A percentile compares a stretch with the other conserved stretches of the same genome.
phyloP scores from a whole-genome alignment of 192 early-diverging fungal genomes.

The Entomortierella lignicola region DNA sequence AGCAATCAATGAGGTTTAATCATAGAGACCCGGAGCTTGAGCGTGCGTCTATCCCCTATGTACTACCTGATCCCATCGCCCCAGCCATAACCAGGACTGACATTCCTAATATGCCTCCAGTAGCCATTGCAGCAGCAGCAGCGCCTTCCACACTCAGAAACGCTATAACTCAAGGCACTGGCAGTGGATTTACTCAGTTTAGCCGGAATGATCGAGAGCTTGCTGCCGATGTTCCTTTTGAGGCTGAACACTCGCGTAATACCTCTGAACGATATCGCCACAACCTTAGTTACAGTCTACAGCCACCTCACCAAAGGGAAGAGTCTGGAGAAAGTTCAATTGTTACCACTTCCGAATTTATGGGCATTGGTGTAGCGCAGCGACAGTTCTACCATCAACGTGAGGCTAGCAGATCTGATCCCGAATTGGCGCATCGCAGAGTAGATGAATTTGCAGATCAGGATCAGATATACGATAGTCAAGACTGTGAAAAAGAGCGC shows the following conservation, averaged over 20 bases:
- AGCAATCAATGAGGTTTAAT: conserved; percentile 3
- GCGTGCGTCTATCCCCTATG: conserved; percentile 12
- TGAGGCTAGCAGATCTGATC: conserved; percentile 43
- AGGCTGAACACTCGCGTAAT: neutral
- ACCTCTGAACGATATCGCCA: neutral
- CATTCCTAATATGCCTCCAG: neutral
- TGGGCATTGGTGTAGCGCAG: neutral
- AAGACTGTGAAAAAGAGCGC: neutral
- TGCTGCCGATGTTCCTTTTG: neutral
- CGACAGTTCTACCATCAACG: conserved; percentile 34
- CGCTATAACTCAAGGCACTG: neutral
- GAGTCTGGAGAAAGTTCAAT: conserved; percentile 13
- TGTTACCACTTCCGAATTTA: neutral
- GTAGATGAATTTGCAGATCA: neutral
- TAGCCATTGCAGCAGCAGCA: neutral
- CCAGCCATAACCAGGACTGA: conserved; percentile 2
- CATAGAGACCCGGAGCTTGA: conserved; percentile 18
- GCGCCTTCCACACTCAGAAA: neutral
- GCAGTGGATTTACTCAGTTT: neutral
- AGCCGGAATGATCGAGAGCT: neutral
- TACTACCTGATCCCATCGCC: conserved; percentile 4
- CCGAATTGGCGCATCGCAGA: conserved; percentile 19
- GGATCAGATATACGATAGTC: neutral
- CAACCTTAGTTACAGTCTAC: neutral
- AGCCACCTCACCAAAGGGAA: neutral